Base-by-base conservation (phyloP, 371 early-diverging fungal genomes). In the Mortierella sp. region DNA sequence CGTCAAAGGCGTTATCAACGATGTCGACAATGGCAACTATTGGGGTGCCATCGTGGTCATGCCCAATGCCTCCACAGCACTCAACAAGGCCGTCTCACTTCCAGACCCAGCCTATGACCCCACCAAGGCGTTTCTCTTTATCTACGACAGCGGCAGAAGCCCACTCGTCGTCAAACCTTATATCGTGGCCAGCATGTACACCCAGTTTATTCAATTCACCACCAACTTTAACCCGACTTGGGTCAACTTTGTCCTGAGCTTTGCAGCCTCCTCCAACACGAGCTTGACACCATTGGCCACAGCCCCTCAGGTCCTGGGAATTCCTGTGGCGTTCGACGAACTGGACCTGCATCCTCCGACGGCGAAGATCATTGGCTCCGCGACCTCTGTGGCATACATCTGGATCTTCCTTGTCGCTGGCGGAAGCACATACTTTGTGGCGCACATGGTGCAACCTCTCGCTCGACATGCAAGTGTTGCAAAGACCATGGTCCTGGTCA, bases 321-420 rank as follows among this genome's bases (percentile, higher is more conserved):
- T 55, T 6, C 79, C 79, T 4, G 45, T 79, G 2, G 79, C 79
- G 5, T 79, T 79, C 43, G 67, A 74, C 29, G 79, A 79, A 43
- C 16, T 70, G 70, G 79, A 79, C 19, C 11, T 79, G 4, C 79
- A 79, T 37, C 79, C 74, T 10, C 79, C 71, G 13, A 66, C 79
- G 16, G 70, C 79, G 24, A 43, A 61, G 37, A 79, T 79, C 58
- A 63, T 79, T 7, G 63, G 71, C 31, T 79, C 79, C 5, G 79
- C 79, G 2, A 79, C 79, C 16, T 70, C 79, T 0, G 79, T 79
- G 37, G 79, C 79, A 2, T 79, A 79, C 34, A 79, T 79, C 52
- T 79, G 79, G 79, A 74, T 79, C 43, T 79, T 79, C 48, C 47
- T 79, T 41, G 66, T 79, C 5, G 79, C 79, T 0, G 79, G 79